Evolutionary conservation across 148 eudicot species (phyloP).

Genomic region (Rhododendron simsii): DNA sequence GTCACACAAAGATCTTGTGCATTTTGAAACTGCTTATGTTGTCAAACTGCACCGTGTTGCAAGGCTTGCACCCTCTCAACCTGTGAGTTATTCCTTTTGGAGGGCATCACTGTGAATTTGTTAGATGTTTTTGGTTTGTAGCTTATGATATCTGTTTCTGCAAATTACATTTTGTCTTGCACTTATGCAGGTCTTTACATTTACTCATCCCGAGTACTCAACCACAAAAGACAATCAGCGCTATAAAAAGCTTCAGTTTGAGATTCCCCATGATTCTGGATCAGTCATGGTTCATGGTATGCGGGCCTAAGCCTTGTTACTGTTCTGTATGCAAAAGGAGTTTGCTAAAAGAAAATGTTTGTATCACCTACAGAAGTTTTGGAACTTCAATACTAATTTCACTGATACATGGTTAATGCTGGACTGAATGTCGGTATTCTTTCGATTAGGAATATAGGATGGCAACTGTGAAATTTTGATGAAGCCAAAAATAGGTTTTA

Average conservation of each 20-base stretch:
- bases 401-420: background rate
- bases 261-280: constrained; percentile 78
- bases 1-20: constrained; percentile 82
- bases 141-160: background rate
- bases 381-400: background rate
- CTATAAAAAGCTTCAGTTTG: constrained; percentile 69
- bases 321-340: background rate
- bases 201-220: constrained; percentile 74
- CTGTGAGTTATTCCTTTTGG: constrained; percentile 44
- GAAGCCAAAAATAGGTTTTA: background rate
- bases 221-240: constrained; percentile 59
- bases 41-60: constrained; percentile 91
- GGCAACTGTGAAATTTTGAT: background rate
- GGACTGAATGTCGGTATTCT: background rate
- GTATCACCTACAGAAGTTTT: background rate
- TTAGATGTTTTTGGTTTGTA: background rate
- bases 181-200: constrained; percentile 71
- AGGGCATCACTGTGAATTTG: background rate
- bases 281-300: constrained; percentile 91
- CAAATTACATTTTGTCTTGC: background rate
- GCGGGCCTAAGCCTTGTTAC: constrained; percentile 2
- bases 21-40: constrained; percentile 95
- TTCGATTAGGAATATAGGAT: background rate
- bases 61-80: constrained; percentile 77
- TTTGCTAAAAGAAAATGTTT: background rate